Conservation (phyloP, 2,329 filamentous ascomycete genomes). For the Daldinia eschscholtzii region DNA sequence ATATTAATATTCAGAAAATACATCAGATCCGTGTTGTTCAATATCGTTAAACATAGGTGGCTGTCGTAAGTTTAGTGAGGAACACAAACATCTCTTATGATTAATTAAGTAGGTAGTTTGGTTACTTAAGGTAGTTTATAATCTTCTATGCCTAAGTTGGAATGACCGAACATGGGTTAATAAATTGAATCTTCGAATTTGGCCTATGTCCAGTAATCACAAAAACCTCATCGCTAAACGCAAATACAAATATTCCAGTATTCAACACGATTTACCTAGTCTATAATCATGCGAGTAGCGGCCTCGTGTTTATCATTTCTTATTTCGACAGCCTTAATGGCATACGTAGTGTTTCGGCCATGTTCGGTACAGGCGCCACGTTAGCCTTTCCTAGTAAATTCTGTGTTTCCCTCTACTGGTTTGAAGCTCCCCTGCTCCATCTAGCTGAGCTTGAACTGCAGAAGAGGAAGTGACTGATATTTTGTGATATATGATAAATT, state of each 20-base stretch:
- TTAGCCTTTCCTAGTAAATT: neutral
- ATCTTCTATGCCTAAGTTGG: neutral
- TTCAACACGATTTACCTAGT: neutral
- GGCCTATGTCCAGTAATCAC: neutral
- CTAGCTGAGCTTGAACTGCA: neutral
- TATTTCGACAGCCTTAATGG: neutral
- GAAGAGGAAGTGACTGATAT: neutral
- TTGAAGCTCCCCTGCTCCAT: neutral
- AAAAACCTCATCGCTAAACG: neutral
- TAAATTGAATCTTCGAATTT: neutral
- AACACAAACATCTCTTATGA: neutral
- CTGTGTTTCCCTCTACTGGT: neutral
- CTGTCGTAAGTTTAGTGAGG: neutral
- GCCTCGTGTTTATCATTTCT: neutral
- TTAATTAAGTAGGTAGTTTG: neutral
- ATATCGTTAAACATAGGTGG: neutral
- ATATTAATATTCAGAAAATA: no score
- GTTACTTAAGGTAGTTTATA: no score
- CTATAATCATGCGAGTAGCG: neutral
- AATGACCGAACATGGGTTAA: neutral
- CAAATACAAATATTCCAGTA: neutral
- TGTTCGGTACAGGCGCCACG: slow-evolving; percentile 1
- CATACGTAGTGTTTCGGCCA: neutral
- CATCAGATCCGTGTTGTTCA: no score
- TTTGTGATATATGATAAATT: slow-evolving; percentile 9